Conservation (phyloP, 495 filamentous ascomycete species). For the Chaetomium tenue region DNA sequence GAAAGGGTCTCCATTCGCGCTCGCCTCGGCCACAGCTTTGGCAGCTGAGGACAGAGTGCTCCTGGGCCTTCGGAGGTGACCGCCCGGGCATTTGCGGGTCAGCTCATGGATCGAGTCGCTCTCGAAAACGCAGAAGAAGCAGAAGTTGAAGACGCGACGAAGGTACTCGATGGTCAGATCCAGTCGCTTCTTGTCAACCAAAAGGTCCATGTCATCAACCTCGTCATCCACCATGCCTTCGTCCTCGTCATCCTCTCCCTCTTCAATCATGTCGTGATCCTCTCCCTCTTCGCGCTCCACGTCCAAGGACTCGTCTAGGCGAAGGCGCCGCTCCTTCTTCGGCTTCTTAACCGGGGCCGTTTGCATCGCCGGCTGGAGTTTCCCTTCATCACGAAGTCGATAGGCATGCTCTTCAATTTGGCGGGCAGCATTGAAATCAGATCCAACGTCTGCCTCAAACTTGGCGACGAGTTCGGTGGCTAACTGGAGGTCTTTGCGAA, state of each 20-base stretch:
- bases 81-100: constrained; percentile 91
- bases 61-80: constrained; percentile 87
- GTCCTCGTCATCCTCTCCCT: constrained; percentile 70
- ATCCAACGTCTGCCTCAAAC: constrained; percentile 77
- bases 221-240: constrained; percentile 80
- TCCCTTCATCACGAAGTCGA: constrained; percentile 67
- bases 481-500: constrained; percentile 79
- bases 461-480: constrained; percentile 71
- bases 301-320: constrained; percentile 67
- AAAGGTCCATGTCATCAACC: constrained; percentile 81
- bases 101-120: constrained; percentile 96
- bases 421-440: constrained; percentile 64
- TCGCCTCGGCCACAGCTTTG: constrained; percentile 81
- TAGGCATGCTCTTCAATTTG: constrained; percentile 87
- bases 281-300: constrained; percentile 71
- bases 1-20: constrained; percentile 74
- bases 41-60: constrained; percentile 76
- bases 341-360: constrained; percentile 61
- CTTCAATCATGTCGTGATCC: constrained; percentile 58
- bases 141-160: constrained; percentile 94
- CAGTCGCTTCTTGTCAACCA: constrained; percentile 92
- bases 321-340: constrained; percentile 55
- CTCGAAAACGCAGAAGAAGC: constrained; percentile 99
- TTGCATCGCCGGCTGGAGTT: constrained; percentile 63
- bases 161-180: constrained; percentile 96